A percentile compares a stretch with the other conserved stretches of the same genome.
Conservation (phyloP, 2,329 filamentous ascomycete genomes). For the Xylariaceae sp. region DNA sequence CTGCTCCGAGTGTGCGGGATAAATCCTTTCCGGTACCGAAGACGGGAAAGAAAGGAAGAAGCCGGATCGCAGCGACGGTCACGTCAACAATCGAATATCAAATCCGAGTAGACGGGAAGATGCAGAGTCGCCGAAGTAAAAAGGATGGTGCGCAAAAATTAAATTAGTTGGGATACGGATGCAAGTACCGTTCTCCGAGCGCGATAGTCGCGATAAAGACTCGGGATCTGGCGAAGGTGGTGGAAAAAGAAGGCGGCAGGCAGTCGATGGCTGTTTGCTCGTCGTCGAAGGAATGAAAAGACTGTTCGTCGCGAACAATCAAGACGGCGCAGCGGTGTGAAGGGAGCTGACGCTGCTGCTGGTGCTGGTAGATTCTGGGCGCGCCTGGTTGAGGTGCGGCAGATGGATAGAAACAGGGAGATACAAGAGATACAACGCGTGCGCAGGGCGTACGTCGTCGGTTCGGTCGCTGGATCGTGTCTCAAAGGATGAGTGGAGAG, state of each 20-base stretch:
- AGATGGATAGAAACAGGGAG: slow-evolving; percentile 15
- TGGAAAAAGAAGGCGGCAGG: slow-evolving; percentile 27
- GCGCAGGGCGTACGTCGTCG: slow-evolving; percentile 32
- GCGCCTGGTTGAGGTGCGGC: slow-evolving; percentile 9
- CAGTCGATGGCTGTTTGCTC: slow-evolving; percentile 31
- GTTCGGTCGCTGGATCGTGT: slow-evolving; percentile 30
- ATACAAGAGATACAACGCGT: slow-evolving; percentile 27
- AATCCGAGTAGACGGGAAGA: slow-evolving; percentile 36
- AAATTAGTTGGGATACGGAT: slow-evolving; percentile 26
- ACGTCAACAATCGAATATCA: slow-evolving; percentile 39
- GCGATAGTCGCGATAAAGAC: slow-evolving; percentile 12
- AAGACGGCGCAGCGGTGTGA: slow-evolving; percentile 14
- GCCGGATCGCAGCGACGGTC: slow-evolving; percentile 22
- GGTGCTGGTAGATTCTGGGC: slow-evolving; percentile 21
- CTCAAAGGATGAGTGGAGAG: slow-evolving; percentile 34
- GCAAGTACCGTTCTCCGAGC: slow-evolving; percentile 19
- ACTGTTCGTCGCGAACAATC: slow-evolving; percentile 31
- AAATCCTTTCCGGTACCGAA: slow-evolving; percentile 23
- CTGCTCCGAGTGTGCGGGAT: slow-evolving; percentile 30
- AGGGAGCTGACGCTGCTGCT: slow-evolving; percentile 10
- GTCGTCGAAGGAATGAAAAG: slow-evolving; percentile 29
- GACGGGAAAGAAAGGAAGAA: slow-evolving; percentile 33
- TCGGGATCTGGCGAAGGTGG: slow-evolving; percentile 19
- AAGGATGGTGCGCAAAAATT: slow-evolving; percentile 27
- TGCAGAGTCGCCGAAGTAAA: slow-evolving; percentile 31